Evolutionary conservation across 2,329 filamentous ascomycete genomes (phyloP), one percentile per base, ranked within the genome.

Genomic region (Penicillium sp.): DNA sequence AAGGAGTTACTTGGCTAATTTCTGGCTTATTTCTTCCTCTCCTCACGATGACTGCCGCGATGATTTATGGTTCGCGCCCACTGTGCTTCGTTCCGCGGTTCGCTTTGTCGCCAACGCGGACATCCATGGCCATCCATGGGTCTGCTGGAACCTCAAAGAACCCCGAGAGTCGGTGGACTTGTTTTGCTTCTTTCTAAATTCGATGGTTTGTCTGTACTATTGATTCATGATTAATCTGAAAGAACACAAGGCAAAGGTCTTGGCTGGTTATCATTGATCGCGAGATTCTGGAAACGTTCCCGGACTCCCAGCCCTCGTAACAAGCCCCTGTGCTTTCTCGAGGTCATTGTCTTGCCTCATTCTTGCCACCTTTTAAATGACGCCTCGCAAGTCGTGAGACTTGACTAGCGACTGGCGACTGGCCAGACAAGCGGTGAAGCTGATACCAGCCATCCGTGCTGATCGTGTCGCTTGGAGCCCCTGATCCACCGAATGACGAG

Each of bases 401-500:
- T 38, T 22, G 51, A 6, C 35, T 28, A 3, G 5, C n/a, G 28
- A 38, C 12, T 12, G 38, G 51, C 51, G 51, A 38, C 47, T 43
- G 39, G 47, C 47, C 47, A 63, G 66, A 68, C 52, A 64, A 68
- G 66, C 66, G 66, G 66, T 68, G 66, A 66, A 66, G 53, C 45
- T 65, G 60, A 63, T 62, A 62, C 63, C 22, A 22, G 22, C 58
- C 58, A 60, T 59, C 42, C 39, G 42, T 54, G 65, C 65, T 61
- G 63, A 67, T 67, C 59, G 59, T 54, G 52, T 66, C 65, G 59
- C 55, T 63, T 61, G 59, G 58, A 68, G 63, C 65, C 65, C 62
- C 63, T 65, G 63, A 67, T 67, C 66, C 66, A 66, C 65, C 62
- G 43, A 67, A 66, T 68, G 65, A 68, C 66, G 64, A 67, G 65